These are phyloP conservation scores for Amylostereum areolatum DNA, from an alignment of 1,284 basidiomycete genomes.

Conservation along the genomic window DNA sequence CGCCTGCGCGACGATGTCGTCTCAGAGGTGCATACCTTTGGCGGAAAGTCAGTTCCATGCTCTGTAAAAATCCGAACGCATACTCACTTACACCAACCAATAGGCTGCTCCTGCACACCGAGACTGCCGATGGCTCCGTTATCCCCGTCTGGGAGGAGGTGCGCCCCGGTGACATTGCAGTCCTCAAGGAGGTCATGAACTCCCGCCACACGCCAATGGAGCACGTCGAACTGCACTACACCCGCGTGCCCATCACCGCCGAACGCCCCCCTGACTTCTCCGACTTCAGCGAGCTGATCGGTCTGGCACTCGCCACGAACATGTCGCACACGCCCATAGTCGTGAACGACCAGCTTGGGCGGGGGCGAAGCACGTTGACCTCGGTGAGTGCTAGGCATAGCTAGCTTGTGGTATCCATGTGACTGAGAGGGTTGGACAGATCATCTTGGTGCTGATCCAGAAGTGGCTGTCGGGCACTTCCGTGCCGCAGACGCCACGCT, in stretches of 20 bases:
- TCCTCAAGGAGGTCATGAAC: constrained; percentile 89
- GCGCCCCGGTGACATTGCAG: constrained; percentile 69
- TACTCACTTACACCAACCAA: neutral
- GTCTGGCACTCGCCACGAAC: constrained; percentile 75
- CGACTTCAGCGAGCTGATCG: constrained; percentile 73
- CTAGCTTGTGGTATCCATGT: too few species aligned
- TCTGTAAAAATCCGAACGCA: neutral
- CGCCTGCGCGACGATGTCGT: constrained; percentile 88
- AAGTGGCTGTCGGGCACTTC: constrained; percentile 68
- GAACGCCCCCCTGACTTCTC: constrained; percentile 67
- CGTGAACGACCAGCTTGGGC: constrained; percentile 93
- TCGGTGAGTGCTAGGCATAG: constrained; percentile 47
- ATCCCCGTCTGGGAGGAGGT: constrained; percentile 96
- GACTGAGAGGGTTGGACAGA: constrained; percentile 29
- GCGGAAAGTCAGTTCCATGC: constrained; percentile 53
- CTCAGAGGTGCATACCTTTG: constrained; percentile 77
- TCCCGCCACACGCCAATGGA: constrained; percentile 36
- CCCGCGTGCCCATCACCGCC: constrained; percentile 88
- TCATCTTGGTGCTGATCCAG: constrained; percentile 83
- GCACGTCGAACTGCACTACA: constrained; percentile 68
- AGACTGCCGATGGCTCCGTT: constrained; percentile 83
- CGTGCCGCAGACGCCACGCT: constrained; percentile 31
- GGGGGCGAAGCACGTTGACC: constrained; percentile 89
- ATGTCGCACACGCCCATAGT: constrained; percentile 79
- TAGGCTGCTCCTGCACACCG: constrained; percentile 85